Base-by-base conservation (phyloP, 805 yeast genomes). In the Candida tibetensis region DNA sequence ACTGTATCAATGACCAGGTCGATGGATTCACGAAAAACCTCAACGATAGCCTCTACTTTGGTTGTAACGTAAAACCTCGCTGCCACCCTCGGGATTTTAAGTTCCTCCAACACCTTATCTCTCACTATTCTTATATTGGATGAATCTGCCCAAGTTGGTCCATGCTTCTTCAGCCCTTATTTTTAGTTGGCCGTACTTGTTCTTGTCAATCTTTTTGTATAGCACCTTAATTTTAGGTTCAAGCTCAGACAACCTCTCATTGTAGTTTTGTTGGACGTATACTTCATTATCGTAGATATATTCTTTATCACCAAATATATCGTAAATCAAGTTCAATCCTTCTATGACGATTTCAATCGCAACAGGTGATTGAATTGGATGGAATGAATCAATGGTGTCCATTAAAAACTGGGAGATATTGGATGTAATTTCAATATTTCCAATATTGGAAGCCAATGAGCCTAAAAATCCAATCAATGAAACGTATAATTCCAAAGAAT, bases 261-360 rank as follows among this genome's bases (percentile, higher is more conserved):
- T 52, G 48, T 79, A 74, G 6, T 71, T 66, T 14, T 72, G 71
- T 7, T 70, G 57, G 17, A 82, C 85, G 58, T 82, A 91, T 1
- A 85, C 74, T 3, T 78, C 77, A 17, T 59, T 63, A 55, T 88
- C 95, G 52, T 88, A 89, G 12, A 68, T 73, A 49, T 71, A 83
- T 4, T 58, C 64, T 26, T 74, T 74, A 62, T 93, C 98, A 10
- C 85, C 85, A 61, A 83, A 93, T 5, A 89, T 69, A 42, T 88
- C 96, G 59, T 79, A 87, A 4, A 89, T 52, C 2, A 77, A 66
- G 51, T 86, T 82, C 16, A 86, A 58, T 17, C 82, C 64, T 44
- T 83, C 91, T 28, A 79, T 58, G 4, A 79, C 62, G 8, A 79
- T 57, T 42, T 66, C 72, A n/a, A 53, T 44, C 1, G 58, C 56